A percentile compares a stretch with the other conserved stretches of the same genome.
These are phyloP conservation scores for Cenococcum geophilum DNA, from an alignment of 495 filamentous ascomycete species.

Conservation along the genomic window DNA sequence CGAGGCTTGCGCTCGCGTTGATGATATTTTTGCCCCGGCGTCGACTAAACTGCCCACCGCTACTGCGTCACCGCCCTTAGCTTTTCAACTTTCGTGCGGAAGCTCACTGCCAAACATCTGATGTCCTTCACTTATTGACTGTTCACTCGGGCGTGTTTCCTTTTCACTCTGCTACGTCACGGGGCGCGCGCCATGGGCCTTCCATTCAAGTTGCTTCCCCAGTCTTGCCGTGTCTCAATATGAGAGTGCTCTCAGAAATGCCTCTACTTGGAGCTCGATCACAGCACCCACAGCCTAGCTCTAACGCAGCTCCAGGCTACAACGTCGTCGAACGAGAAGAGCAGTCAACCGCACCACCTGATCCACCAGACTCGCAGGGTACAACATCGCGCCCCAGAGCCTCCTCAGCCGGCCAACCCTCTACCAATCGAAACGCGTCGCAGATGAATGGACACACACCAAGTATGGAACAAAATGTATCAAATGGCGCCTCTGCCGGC, in stretches of 20 bases:
- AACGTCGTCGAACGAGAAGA: conserved; percentile 10
- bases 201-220: conserved; percentile 6
- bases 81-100: too few relatives aligned
- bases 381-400: conserved; percentile 17
- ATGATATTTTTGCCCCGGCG: too few relatives aligned
- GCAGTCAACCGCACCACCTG: conserved; percentile 10
- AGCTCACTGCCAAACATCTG: not conserved
- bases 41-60: too few relatives aligned
- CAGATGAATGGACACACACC: conserved; percentile 19
- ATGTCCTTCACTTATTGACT: not conserved
- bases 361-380: conserved; percentile 6
- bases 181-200: conserved; percentile 20
- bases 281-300: conserved; percentile 17
- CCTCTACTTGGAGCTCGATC: conserved; percentile 16
- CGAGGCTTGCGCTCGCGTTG: too few relatives aligned
- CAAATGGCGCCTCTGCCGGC: not conserved
- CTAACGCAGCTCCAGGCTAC: conserved; percentile 8
- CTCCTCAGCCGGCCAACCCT: conserved; percentile 4
- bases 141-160: not conserved
- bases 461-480: conserved; percentile 4
- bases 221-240: conserved; percentile 14
- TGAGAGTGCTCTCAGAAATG: conserved; percentile 27
- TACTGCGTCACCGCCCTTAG: too few relatives aligned
- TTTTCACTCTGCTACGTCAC: not conserved
- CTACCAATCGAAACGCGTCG: conserved; percentile 7